Base-by-base conservation (phyloP, 345 rosid genomes). In the Heritiera fomes region DNA sequence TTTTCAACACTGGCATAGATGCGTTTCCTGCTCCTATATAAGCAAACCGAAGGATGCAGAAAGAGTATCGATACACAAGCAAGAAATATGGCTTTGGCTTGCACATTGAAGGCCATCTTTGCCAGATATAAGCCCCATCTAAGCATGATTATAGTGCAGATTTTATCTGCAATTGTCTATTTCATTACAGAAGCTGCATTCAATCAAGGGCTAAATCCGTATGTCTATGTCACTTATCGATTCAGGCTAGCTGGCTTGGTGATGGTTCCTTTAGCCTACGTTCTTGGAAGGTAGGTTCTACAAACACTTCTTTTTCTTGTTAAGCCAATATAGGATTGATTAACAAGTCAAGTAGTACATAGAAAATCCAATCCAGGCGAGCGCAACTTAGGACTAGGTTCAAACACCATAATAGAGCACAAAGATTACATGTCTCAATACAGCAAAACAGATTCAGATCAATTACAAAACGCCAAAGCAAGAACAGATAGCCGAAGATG, bases 191-290 rank as follows among this genome's bases (percentile, higher is more conserved):
- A 91, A 82, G 93, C 91, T 56, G 86, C 96, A 60, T 90, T 90
- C 88, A 82, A 87, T 18, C 89, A 87, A 73, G 93, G 96, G 17
- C 80, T 91, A 89, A 90, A 90, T 77, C 93, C 96, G 61, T 87
- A 89, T 68, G 90, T 91, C 60, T 90, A 85, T 80, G 20, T 91
- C n/a, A 89, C 93, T 73, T 91, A 91, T 47, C 85, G 96, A 14
- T 87, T 85, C 52, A 62, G 85, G 4, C 86, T 86, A 20, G 85
- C 86, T 0, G 85, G 89, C 52, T 46, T 88, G 8, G 47, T 81
- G 8, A 78, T 88, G 86, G 73, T 88, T 34, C 95, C 95, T 76
- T 83, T 89, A 28, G 95, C 95, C 59, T 89, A 80, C 77, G 83
- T 87, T 65, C 80, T 87, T 0, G 95, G 87, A 77, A 86, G 90